Base-by-base conservation (phyloP, 441 rosid genomes). In the Brassica hybrid region DNA sequence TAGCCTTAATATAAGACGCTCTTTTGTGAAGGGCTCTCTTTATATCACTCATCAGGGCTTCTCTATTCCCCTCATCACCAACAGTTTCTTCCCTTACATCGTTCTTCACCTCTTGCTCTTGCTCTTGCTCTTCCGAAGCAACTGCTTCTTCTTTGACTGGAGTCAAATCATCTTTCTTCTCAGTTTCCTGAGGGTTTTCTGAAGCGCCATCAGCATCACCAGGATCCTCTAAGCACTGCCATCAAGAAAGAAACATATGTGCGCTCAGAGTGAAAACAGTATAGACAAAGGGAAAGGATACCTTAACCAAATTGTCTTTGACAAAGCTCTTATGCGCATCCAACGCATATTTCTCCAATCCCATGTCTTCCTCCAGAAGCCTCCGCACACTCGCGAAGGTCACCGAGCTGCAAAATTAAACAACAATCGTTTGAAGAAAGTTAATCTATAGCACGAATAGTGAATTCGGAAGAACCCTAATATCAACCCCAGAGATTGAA, bases 371-470 rank as follows among this genome's bases (percentile, higher is more conserved):
- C 94, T 96, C 99, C 65, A 96, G 61, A 69, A 93, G 62, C 76
- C 97, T 87, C 76, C 97, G 84, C 48, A 92, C 97, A 50, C 94
- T 92, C 87, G 86, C 97, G 62, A 92, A 85, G 5, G 92, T 96
- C 84, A 93, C 83, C 1, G 85, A 85, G 73, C 99, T 93, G 85
- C 85, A 83, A 71, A 71, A 57, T 34, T 11, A 59, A 59, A 5
- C 16, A 59, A 59, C 32, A 16, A 11, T 21, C 56, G 11, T 18
- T 64, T 50, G 57, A 50, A 50, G 57, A 50, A 2, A 50, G 54
- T 48, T 50, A 50, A n/a, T n/a, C n/a, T n/a, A n/a, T n/a, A n/a
- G n/a, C n/a, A n/a, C n/a, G n/a, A n/a, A n/a, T n/a, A 30, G 27
- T 23, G 27, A 23, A 30, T 25, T n/a, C n/a, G n/a, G n/a, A n/a